Percentiles rank a stretch among this genome's conserved stretches.
Conservation (phyloP, 371 early-diverging fungal species). For the Rhizopus stolonifer region DNA sequence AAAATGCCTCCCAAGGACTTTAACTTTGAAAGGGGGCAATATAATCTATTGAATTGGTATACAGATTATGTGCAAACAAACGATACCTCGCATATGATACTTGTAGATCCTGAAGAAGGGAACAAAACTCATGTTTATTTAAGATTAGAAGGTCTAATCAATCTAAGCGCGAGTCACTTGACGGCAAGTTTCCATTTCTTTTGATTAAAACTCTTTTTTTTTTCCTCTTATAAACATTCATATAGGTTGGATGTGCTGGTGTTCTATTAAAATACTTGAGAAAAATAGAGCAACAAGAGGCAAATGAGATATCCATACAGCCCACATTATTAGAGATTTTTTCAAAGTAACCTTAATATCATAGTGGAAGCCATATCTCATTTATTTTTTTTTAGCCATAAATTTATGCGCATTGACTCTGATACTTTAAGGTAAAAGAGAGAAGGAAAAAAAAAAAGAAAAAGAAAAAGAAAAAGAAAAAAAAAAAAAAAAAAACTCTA, state of each 20-base stretch:
- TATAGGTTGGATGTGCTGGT: constrained; percentile 66
- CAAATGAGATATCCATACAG: constrained; percentile 16
- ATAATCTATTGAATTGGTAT: constrained; percentile 27
- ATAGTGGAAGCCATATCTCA: background rate
- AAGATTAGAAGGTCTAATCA: constrained; percentile 52
- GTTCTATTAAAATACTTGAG: constrained; percentile 54
- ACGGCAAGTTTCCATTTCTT: no score
- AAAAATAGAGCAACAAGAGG: constrained; percentile 16
- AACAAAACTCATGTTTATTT: constrained; percentile 46
- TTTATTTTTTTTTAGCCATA: constrained; percentile 18
- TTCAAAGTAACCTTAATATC: constrained; percentile 14
- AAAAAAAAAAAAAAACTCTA: no score
- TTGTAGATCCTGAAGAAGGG: constrained; percentile 33
- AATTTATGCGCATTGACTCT: constrained; percentile 54
- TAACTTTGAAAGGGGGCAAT: constrained; percentile 46
- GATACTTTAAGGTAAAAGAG: constrained; percentile 52
- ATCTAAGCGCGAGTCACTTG: constrained; percentile 43
- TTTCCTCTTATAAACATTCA: no score
- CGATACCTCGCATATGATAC: constrained; percentile 3
- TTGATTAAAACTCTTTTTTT: no score
- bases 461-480: no score
- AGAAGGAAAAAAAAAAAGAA: background rate
- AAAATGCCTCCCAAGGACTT: constrained; percentile 57
- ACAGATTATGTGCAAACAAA: constrained; percentile 3
- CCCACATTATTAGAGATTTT: constrained; percentile 27